A percentile compares a stretch with the other conserved stretches of the same genome.
phyloP scores from a whole-genome alignment of 768 basidiomycete genomes.

The Rubroboletus satanas region DNA sequence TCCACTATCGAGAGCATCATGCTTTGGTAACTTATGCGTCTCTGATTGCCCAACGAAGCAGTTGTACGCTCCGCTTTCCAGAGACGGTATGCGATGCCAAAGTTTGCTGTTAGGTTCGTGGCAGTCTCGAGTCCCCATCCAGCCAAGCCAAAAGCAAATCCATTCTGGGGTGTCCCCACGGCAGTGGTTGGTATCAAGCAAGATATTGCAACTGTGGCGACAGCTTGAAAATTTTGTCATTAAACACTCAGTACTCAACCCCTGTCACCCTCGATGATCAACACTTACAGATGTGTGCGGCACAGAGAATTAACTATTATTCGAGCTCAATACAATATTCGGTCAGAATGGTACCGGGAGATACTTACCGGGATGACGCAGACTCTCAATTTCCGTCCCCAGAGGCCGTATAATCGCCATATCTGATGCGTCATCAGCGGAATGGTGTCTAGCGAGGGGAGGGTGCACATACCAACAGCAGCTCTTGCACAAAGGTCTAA shows the following conservation, averaged over 20 bases:
- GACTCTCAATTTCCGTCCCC: constrained; percentile 5
- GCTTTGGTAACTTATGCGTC: constrained; percentile 8
- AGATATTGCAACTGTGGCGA: constrained; percentile 13
- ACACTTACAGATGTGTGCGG: constrained; percentile 16
- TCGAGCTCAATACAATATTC: background rate
- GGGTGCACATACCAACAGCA: constrained; percentile 10
- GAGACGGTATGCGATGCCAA: constrained; percentile 20
- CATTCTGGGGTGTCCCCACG: background rate
- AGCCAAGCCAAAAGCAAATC: constrained; percentile 9
- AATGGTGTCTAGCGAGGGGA: background rate
- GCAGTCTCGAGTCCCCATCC: constrained; percentile 18
- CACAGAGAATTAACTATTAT: constrained; percentile 13
- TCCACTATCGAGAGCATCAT: constrained; percentile 16
- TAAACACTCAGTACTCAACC: background rate
- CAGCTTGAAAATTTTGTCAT: constrained; percentile 1
- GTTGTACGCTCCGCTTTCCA: constrained; percentile 4
- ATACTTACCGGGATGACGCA: constrained; percentile 15
- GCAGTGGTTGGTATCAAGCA: constrained; percentile 13
- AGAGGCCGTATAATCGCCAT: constrained; percentile 21
- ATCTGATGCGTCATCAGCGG: constrained; percentile 10
- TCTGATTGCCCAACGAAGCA: constrained; percentile 1
- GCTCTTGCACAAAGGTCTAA: constrained; percentile 18
- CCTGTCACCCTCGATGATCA: background rate
- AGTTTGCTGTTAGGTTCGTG: constrained; percentile 15
- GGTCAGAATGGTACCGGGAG: background rate